phyloP scores from a whole-genome alignment of 768 basidiomycete genomes.

The Tylopilus plumbeoviolaceoides region DNA sequence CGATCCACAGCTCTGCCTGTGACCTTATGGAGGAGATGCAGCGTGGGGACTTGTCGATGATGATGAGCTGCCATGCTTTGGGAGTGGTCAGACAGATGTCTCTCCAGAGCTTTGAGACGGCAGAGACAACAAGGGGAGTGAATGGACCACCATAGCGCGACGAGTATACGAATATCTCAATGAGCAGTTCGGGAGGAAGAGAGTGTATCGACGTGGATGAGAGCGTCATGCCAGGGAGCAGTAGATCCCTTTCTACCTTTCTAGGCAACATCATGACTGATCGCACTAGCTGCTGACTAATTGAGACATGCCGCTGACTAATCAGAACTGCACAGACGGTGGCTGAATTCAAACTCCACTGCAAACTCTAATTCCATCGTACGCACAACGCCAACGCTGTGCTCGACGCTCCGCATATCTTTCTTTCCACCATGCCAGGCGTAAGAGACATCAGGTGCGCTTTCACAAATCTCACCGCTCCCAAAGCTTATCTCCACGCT shows the following conservation, averaged over 20 bases:
- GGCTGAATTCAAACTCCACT: constrained; percentile 35
- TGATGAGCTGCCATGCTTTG: constrained; percentile 55
- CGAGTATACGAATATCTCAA: constrained; percentile 51
- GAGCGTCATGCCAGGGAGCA: neutral
- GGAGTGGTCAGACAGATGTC: constrained; percentile 52
- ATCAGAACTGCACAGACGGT: constrained; percentile 40
- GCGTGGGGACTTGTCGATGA: constrained; percentile 42
- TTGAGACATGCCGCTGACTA: constrained; percentile 32
- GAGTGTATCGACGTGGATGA: constrained; percentile 14
- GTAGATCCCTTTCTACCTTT: no score
- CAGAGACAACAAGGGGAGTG: constrained; percentile 44
- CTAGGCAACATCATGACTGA: neutral
- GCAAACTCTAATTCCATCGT: constrained; percentile 32
- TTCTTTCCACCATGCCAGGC: constrained; percentile 64
- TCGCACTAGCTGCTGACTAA: no score
- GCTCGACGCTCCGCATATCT: constrained; percentile 31
- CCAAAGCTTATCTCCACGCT: constrained; percentile 3
- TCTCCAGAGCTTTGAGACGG: constrained; percentile 60
- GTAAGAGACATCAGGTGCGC: constrained; percentile 75
- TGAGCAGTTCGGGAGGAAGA: constrained; percentile 60
- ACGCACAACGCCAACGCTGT: constrained; percentile 48
- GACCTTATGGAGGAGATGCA: constrained; percentile 36
- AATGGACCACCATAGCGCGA: constrained; percentile 42
- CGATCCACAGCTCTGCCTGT: constrained; percentile 52
- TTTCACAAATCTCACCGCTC: constrained; percentile 6